Evolutionary conservation across 2,329 filamentous ascomycete genomes (phyloP).

Genomic region (Hawksworthiomyces lignivorus): DNA sequence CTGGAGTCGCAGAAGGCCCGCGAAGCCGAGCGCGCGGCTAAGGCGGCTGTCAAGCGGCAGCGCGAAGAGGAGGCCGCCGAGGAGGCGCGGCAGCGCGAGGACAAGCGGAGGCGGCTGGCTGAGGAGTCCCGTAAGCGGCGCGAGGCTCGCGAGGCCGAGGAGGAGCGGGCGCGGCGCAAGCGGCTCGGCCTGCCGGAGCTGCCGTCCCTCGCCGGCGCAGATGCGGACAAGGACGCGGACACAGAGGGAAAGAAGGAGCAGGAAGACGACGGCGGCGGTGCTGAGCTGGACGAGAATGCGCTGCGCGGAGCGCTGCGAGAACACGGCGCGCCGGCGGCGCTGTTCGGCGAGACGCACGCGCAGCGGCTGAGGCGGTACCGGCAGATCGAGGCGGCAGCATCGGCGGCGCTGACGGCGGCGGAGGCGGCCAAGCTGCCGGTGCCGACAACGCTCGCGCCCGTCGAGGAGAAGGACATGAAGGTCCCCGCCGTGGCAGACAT

Average conservation of each 20-base stretch:
- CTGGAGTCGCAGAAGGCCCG: slow-evolving; percentile 69
- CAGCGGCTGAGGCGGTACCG: slow-evolving; percentile 64
- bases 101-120: slow-evolving; percentile 73
- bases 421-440: slow-evolving; percentile 55
- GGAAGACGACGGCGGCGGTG: slow-evolving; percentile 32
- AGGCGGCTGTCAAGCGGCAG: slow-evolving; percentile 72
- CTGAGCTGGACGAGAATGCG: slow-evolving; percentile 60
- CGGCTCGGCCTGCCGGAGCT: slow-evolving; percentile 74
- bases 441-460: slow-evolving; percentile 70
- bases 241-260: slow-evolving; percentile 22
- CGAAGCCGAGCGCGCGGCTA: slow-evolving; percentile 63
- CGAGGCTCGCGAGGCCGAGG: slow-evolving; percentile 65
- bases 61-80: slow-evolving; percentile 76
- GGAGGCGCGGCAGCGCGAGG: slow-evolving; percentile 62
- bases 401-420: slow-evolving; percentile 22
- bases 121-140: slow-evolving; percentile 66
- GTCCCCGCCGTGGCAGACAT: slow-evolving; percentile 49
- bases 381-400: slow-evolving; percentile 54
- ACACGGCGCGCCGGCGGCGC: slow-evolving; percentile 61
- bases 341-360: slow-evolving; percentile 77
- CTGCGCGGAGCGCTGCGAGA: slow-evolving; percentile 60
- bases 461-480: slow-evolving; percentile 85
- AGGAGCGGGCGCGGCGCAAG: slow-evolving; percentile 66
- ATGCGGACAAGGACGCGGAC: slow-evolving; percentile 23
- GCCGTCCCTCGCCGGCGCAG: slow-evolving; percentile 32